phyloP scores from a whole-genome alignment of 2,329 filamentous ascomycete species.

The Sporothrix schenckii region DNA sequence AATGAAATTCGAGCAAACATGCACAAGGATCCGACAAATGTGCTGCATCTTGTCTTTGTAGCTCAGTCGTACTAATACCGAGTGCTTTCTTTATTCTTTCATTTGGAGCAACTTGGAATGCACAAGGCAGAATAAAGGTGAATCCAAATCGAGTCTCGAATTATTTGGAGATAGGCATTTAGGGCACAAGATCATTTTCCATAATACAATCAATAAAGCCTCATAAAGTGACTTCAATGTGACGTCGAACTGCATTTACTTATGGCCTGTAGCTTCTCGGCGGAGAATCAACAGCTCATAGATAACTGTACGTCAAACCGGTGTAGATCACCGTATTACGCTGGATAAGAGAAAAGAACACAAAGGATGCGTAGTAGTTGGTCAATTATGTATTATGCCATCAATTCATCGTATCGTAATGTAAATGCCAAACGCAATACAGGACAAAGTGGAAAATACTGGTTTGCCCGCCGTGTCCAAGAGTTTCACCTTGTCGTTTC shows the following conservation, averaged over 20 bases:
- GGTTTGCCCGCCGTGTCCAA: too few relatives aligned
- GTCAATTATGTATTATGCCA: not conserved
- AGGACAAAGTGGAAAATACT: not conserved
- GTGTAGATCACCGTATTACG: too few relatives aligned
- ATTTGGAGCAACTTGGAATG: not conserved
- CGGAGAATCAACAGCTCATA: constrained; percentile 1
- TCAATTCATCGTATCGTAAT: not conserved
- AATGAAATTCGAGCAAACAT: not conserved
- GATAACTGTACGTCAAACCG: too few relatives aligned
- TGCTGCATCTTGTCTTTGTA: too few relatives aligned
- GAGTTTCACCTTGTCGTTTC: not conserved
- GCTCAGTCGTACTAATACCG: too few relatives aligned
- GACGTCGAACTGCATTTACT: not conserved
- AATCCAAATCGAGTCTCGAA: too few relatives aligned
- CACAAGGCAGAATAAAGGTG: too few relatives aligned
- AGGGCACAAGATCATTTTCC: too few relatives aligned
- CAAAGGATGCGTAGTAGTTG: not conserved
- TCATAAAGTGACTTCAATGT: not conserved
- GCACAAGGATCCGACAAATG: too few relatives aligned
- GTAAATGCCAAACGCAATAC: not conserved
- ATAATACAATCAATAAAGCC: too few relatives aligned
- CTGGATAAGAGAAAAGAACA: not conserved
- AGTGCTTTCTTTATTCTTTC: not conserved
- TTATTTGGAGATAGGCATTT: too few relatives aligned
- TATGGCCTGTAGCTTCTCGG: not conserved